Evolutionary conservation across 2,329 filamentous ascomycete species (phyloP).

Genomic region (Fusarium sp.): DNA sequence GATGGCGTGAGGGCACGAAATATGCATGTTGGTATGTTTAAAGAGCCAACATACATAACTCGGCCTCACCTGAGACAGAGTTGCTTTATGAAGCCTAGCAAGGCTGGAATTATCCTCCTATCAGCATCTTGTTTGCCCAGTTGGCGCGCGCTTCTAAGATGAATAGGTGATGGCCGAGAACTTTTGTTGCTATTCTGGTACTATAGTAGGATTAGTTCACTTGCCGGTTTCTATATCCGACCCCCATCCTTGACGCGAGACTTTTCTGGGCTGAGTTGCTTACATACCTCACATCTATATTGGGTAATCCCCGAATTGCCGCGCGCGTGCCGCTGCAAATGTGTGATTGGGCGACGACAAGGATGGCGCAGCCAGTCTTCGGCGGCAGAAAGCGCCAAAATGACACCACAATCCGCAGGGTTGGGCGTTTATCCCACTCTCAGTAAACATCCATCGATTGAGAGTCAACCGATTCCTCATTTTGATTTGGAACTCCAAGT

Average conservation of each 20-base stretch:
- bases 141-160: conserved; percentile 2
- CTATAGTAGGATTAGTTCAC: not conserved
- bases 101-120: not conserved
- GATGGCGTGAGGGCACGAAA: not conserved
- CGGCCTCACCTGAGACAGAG: conserved; percentile 6
- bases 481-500: too few species aligned
- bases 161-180: too few species aligned
- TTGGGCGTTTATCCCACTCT: too few species aligned
- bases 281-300: not conserved
- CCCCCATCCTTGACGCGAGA: not conserved
- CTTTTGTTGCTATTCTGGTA: not conserved
- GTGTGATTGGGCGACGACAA: conserved; percentile 8
- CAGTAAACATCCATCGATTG: too few species aligned
- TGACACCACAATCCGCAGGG: too few species aligned
- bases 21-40: not conserved
- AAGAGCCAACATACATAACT: conserved; percentile 13
- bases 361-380: not conserved
- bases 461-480: too few species aligned
- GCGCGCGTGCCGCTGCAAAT: not conserved
- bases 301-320: not conserved
- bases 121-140: not conserved
- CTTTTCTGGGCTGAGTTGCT: not conserved
- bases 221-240: not conserved
- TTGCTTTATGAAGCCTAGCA: not conserved
- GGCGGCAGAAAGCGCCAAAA: too few species aligned